Evolutionary conservation across 2,329 filamentous ascomycete genomes (phyloP).

Genomic region (Scopulariopsis brevicaulis): DNA sequence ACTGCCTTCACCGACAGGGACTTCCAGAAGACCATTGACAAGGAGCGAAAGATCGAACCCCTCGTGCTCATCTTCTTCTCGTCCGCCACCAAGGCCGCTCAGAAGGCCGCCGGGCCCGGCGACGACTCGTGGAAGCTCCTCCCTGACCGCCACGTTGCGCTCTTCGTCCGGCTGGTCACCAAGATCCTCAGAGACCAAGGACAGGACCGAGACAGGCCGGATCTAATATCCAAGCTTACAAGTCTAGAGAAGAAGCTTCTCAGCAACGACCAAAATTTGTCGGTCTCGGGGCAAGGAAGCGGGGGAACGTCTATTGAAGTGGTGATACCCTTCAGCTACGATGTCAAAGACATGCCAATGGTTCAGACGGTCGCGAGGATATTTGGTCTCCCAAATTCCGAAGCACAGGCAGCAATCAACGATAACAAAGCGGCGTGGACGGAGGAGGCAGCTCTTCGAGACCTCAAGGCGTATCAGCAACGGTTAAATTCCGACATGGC

Average conservation of each 20-base stretch:
- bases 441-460: conserved; percentile 78
- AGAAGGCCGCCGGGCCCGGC: conserved; percentile 61
- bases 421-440: conserved; percentile 75
- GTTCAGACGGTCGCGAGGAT: conserved; percentile 79
- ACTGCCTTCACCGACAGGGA: conserved; percentile 82
- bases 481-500: conserved; percentile 71
- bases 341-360: conserved; percentile 94
- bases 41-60: conserved; percentile 86
- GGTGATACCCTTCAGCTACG: conserved; percentile 71
- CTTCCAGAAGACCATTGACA: conserved; percentile 86
- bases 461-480: conserved; percentile 88
- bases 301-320: conserved; percentile 58
- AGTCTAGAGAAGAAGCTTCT: conserved; percentile 89
- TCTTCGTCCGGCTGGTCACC: conserved; percentile 82
- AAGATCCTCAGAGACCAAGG: conserved; percentile 73
- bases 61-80: conserved; percentile 94
- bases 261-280: conserved; percentile 82
- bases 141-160: conserved; percentile 85
- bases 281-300: conserved; percentile 17
- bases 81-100: conserved; percentile 73
- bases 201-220: conserved; percentile 73
- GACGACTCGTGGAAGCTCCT: conserved; percentile 87
- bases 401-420: conserved; percentile 82
- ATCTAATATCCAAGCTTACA: conserved; percentile 66
- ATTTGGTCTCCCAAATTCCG: conserved; percentile 67